These are phyloP conservation scores for Lactarius sp. DNA, from an alignment of 768 basidiomycete species.

Conservation along the genomic window DNA sequence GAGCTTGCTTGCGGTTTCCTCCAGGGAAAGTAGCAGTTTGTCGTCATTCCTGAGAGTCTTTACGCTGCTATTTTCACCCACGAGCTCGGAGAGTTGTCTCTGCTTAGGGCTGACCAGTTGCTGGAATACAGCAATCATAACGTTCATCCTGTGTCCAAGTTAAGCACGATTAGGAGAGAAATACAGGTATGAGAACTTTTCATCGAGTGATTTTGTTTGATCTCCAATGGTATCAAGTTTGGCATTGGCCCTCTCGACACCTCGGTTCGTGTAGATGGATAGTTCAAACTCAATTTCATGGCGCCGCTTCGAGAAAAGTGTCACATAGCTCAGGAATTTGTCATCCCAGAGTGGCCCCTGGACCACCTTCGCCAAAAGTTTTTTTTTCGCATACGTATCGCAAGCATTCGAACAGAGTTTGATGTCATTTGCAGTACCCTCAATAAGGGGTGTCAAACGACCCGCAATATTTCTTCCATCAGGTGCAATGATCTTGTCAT, in stretches of 20 bases:
- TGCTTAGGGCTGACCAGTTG: conserved; percentile 19
- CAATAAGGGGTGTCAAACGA: conserved; percentile 33
- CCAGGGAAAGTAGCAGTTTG: conserved; percentile 23
- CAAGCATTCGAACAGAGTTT: conserved; percentile 33
- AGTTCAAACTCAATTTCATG: conserved; percentile 32
- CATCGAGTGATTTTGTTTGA: conserved; percentile 9
- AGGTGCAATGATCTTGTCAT: conserved; percentile 30
- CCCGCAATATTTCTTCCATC: conserved; percentile 35
- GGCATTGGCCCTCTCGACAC: neutral
- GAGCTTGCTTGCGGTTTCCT: conserved; percentile 19
- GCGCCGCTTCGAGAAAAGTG: conserved; percentile 27
- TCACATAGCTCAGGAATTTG: conserved; percentile 28
- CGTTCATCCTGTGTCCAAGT: conserved; percentile 18
- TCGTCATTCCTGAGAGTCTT: conserved; percentile 26
- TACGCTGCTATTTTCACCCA: conserved; percentile 28
- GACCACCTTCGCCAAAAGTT: conserved; percentile 30
- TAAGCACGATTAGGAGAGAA: neutral
- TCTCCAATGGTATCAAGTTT: conserved; percentile 16
- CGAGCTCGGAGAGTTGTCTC: conserved; percentile 2
- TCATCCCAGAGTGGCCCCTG: conserved; percentile 30
- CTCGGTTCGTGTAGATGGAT: conserved; percentile 29
- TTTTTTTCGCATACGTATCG: conserved; percentile 34
- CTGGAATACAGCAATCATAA: conserved; percentile 21
- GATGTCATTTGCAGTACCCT: conserved; percentile 31
- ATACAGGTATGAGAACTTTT: conserved; percentile 17